phyloP scores from a whole-genome alignment of 2,329 filamentous ascomycete genomes.

The Daldinia sp. region DNA sequence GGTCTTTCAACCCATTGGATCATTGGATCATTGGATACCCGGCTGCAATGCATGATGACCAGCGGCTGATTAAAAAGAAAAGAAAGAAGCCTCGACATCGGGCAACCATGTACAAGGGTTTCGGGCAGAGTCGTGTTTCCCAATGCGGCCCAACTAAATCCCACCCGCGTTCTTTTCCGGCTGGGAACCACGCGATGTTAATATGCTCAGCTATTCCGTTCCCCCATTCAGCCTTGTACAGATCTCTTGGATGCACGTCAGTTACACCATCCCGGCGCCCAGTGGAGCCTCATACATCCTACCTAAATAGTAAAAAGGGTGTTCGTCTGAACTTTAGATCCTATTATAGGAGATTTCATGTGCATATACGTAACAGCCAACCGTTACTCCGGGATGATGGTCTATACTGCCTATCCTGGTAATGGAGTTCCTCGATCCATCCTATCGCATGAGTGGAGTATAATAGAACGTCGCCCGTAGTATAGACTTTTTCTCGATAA shows the following conservation, averaged over 20 bases:
- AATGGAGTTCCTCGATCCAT: conserved; percentile 10
- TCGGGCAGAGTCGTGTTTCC: conserved; percentile 32
- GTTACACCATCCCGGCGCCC: conserved; percentile 34
- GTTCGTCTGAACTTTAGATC: conserved; percentile 38
- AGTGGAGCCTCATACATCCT: conserved; percentile 34
- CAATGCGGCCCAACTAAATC: conserved; percentile 35
- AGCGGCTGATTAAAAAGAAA: conserved; percentile 37
- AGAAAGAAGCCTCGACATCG: conserved; percentile 27
- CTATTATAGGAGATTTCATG: conserved; percentile 19
- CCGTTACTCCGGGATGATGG: conserved; percentile 12
- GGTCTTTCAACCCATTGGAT: conserved; percentile 25
- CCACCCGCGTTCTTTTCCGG: conserved; percentile 30
- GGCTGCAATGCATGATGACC: conserved; percentile 39
- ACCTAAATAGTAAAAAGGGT: conserved; percentile 17
- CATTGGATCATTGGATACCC: too few species aligned
- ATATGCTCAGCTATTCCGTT: conserved; percentile 37
- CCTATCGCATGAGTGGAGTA: conserved; percentile 17
- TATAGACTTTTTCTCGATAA: conserved; percentile 10
- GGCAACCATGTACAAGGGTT: conserved; percentile 29
- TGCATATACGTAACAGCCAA: conserved; percentile 23
- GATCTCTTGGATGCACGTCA: conserved; percentile 46
- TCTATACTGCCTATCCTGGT: conserved; percentile 17
- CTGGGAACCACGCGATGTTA: conserved; percentile 34
- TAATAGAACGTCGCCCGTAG: conserved; percentile 4
- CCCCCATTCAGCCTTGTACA: conserved; percentile 47